Evolutionary conservation across 2,329 filamentous ascomycete species (phyloP).

Genomic region (Ascochyta fabae): DNA sequence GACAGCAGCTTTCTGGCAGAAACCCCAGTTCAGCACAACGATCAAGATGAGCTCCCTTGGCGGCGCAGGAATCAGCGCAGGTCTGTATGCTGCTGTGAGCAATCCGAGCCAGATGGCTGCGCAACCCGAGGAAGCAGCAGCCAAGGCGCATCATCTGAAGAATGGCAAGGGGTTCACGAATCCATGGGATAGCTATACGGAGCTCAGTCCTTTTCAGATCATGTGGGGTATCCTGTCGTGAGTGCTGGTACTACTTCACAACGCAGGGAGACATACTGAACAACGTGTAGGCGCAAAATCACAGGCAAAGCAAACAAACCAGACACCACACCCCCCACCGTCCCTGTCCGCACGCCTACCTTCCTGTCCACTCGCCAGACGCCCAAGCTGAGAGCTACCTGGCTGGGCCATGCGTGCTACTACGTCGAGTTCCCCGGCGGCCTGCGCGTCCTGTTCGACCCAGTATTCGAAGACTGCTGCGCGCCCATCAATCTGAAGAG

Average conservation of each 20-base stretch:
- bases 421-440: slow-evolving; percentile 88
- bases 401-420: slow-evolving; percentile 95
- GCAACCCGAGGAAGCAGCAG: slow-evolving; percentile 54
- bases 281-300: slow-evolving; percentile 52
- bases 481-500: slow-evolving; percentile 74
- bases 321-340: slow-evolving; percentile 69
- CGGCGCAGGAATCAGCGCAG: slow-evolving; percentile 32
- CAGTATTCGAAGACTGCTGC: slow-evolving; percentile 89
- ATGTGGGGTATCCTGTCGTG: slow-evolving; percentile 50
- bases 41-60: slow-evolving; percentile 43
- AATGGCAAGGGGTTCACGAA: slow-evolving; percentile 63
- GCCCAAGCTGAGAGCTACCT: slow-evolving; percentile 77
- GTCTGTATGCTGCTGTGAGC: slow-evolving; percentile 51
- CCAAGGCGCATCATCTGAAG: slow-evolving; percentile 59
- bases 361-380: slow-evolving; percentile 69
- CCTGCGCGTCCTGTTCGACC: slow-evolving; percentile 88
- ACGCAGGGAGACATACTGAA: background rate
- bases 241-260: slow-evolving; percentile 3
- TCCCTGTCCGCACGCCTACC: slow-evolving; percentile 69
- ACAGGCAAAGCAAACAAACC: slow-evolving; percentile 61
- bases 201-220: slow-evolving; percentile 46
- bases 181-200: slow-evolving; percentile 62
- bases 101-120: slow-evolving; percentile 48
- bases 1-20: slow-evolving; percentile 23
- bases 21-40: slow-evolving; percentile 30